phyloP scores from a whole-genome alignment of 2,329 filamentous ascomycete species.

The Xylaria sp. region DNA sequence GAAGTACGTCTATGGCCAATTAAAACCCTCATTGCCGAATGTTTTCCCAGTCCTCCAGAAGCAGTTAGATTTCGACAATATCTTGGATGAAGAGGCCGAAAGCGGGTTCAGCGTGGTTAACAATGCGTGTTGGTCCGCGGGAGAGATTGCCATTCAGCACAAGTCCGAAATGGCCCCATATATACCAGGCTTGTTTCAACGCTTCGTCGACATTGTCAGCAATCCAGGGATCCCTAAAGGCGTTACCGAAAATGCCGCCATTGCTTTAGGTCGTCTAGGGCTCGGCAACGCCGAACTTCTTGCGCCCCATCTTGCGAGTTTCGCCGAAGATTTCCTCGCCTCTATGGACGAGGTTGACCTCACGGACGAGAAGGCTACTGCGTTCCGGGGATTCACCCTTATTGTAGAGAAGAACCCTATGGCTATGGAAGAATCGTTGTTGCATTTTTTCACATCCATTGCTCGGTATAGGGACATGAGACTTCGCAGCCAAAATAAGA shows the following conservation, averaged over 20 bases:
- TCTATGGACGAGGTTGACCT: slow-evolving; percentile 87
- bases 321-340: slow-evolving; percentile 83
- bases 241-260: slow-evolving; percentile 92
- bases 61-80: slow-evolving; percentile 84
- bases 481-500: slow-evolving; percentile 69
- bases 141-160: slow-evolving; percentile 88
- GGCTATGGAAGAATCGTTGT: slow-evolving; percentile 87
- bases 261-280: slow-evolving; percentile 89
- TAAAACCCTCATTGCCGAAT: slow-evolving; percentile 77
- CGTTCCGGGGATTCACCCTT: slow-evolving; percentile 89
- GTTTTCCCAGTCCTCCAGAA: slow-evolving; percentile 85
- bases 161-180: slow-evolving; percentile 80
- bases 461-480: slow-evolving; percentile 77
- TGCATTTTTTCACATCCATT: slow-evolving; percentile 86
- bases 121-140: slow-evolving; percentile 97
- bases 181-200: slow-evolving; percentile 79
- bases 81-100: slow-evolving; percentile 83
- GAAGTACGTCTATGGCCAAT: slow-evolving; percentile 86
- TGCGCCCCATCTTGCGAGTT: slow-evolving; percentile 80
- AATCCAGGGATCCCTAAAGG: slow-evolving; percentile 88
- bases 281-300: slow-evolving; percentile 80
- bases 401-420: slow-evolving; percentile 88
- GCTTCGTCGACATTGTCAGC: slow-evolving; percentile 83
- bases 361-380: slow-evolving; percentile 93
- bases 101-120: slow-evolving; percentile 93